Evolutionary conservation across 371 early-diverging fungal genomes (phyloP), one percentile per base, ranked within the genome.

Genomic region (Rhizopus sp.): DNA sequence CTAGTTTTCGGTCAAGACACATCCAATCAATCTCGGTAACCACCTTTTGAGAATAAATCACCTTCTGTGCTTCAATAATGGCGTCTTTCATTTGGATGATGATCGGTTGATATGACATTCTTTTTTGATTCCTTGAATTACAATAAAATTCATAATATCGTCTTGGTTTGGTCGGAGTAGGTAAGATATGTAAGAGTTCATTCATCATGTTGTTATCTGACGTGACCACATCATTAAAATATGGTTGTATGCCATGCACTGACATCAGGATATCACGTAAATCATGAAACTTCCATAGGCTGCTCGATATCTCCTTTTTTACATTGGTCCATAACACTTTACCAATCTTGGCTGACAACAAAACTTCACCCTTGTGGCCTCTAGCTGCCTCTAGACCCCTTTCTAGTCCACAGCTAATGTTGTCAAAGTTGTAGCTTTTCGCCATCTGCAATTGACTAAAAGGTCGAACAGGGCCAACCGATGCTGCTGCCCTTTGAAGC

Each of bases 21-120:
- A 70, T 62, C 78, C 80, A 79, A 37, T 77, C 62, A 0, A 79
- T 53, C 13, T 78, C 75, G 1, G 71, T 63, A 3, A 75, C 35
- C 4, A 38, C 57, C 7, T 70, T 53, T 30, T 67, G 60, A 2
- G 50, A 31, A 0, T 66, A 30, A 0, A 67, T 64, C 2, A 80
- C 78, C 34, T 82, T 82, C 17, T 57, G 31, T 2, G 78, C 47
- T 12, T 68, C 64, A 9, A 78, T 66, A 4, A 50, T 47, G 6
- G 63, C 66, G 29, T 65, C 59, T 31, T 79, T 76, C 60, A 82
- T 64, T 29, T 62, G 59, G 44, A 82, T 37, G 3, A 63, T 57
- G 0, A 73, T 68, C 0, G 60, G 54, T 12, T 63, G 66, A 29
- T 72, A 74, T 0, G 60, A 63, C 0, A 60, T 13, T 0, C 55